Conservation (phyloP, 352 stramenopile genomes). For the Globisporangium paroecandrum region DNA sequence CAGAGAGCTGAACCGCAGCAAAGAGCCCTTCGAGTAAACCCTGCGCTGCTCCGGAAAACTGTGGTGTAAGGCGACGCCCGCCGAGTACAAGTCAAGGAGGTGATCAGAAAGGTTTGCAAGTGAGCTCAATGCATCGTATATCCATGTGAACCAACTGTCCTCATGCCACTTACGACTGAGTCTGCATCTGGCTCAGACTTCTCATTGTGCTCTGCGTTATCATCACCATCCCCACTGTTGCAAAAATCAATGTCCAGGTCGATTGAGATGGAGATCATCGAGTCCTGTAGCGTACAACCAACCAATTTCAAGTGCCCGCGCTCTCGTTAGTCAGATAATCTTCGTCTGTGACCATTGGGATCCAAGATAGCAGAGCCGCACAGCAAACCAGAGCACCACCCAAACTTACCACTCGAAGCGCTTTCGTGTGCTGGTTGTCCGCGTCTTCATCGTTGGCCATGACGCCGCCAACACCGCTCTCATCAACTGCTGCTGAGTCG, state of each 20-base stretch:
- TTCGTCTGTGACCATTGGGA: neutral
- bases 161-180: neutral
- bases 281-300: slow-evolving; percentile 3
- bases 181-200: neutral
- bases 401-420: slow-evolving; percentile 3
- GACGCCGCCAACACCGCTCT: neutral
- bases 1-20: neutral
- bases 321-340: no score
- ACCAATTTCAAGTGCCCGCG: neutral
- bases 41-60: slow-evolving; percentile 6
- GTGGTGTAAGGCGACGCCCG: neutral
- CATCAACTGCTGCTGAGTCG: neutral
- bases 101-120: neutral
- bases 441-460: neutral
- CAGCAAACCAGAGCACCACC: neutral
- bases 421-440: neutral
- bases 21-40: slow-evolving; percentile 15
- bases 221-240: neutral
- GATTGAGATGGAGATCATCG: slow-evolving; percentile 4
- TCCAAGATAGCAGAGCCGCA: no score
- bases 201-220: neutral
- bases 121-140: no score
- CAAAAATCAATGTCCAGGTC: neutral
- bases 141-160: neutral
- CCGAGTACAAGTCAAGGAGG: neutral